Base-by-base conservation (phyloP, 768 basidiomycete genomes). In the Tulasnella sp. region DNA sequence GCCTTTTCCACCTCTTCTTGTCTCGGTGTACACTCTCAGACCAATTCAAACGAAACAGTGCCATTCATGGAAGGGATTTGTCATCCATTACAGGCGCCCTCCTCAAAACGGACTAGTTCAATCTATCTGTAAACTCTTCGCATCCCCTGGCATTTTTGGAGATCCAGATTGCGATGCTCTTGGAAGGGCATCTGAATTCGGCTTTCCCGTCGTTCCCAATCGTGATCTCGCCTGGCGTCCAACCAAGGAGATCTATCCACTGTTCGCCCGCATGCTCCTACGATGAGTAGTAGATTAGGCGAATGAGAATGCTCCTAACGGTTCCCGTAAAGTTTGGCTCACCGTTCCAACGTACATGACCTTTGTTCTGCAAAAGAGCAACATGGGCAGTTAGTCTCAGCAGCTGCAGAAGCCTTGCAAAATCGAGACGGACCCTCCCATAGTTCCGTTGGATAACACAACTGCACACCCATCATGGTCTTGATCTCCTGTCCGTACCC, bases 201-300 rank as follows among this genome's bases (percentile, higher is more conserved):
- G 85, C 87, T 86, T 87, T 87, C n/a, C 87, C 87, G 75, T 88
- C 87, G n/a, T 87, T 85, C 31, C 84, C 86, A 44, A 88, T 87
- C n/a, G 82, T 84, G 78, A 88, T 81, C 81, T 86, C 86, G 58
- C 86, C 87, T 74, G 87, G 83, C 71, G 84, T 83, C 88, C 88
- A 88, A 6, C 87, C 87, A 21, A 88, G 83, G 18, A 85, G 83
- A 81, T 88, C 88, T 5, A 86, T 87, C 87, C 87, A 88, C 34
- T 83, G 84, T 82, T 88, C 86, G 1, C 88, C 88, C 3, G 85
- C 85, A 80, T 86, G 87, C 44, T 86, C 85, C 82, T 85, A 78
- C 7, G 68, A 73, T 56, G 72, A 34, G 34, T 68, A 16, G 12
- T 12, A 19, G 18, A 18, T 68, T 27, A 36, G 27, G 6, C 34